Conservation (phyloP, 2,329 filamentous ascomycete species). For the Aspergillus tanneri region DNA sequence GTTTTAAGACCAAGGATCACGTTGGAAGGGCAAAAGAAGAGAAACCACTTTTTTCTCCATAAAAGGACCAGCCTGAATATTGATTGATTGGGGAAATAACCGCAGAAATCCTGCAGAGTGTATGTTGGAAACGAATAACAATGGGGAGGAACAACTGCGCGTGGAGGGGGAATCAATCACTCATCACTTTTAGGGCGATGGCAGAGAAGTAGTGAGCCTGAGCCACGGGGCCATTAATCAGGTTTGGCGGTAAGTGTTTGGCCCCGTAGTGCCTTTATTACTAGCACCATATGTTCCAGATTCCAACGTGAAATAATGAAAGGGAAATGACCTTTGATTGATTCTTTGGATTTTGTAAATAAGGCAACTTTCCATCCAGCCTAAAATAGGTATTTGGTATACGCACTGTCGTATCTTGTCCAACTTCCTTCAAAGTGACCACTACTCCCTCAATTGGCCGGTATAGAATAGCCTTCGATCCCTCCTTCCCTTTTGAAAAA, state of each 20-base stretch:
- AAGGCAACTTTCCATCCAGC: no score
- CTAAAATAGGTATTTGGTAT: no score
- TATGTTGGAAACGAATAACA: constrained; percentile 13
- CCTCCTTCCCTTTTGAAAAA: no score
- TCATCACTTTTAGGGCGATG: not conserved
- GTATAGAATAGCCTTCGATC: no score
- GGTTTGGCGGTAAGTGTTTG: constrained; percentile 1
- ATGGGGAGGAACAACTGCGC: constrained; percentile 2
- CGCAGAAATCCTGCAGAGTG: constrained; percentile 5
- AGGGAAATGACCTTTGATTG: no score
- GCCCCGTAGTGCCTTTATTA: not conserved
- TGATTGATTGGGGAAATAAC: constrained; percentile 5
- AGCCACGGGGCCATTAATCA: constrained; percentile 8
- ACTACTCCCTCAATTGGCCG: no score
- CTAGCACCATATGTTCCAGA: not conserved
- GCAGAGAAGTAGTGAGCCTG: not conserved
- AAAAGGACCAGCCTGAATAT: constrained; percentile 27
- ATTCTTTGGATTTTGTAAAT: no score
- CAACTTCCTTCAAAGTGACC: no score
- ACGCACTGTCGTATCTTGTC: no score
- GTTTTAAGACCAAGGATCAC: constrained; percentile 1
- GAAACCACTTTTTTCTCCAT: constrained; percentile 12
- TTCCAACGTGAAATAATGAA: not conserved
- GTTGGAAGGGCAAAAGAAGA: constrained; percentile 1
- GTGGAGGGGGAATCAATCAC: not conserved